Conservation (phyloP, 192 early-diverging fungal species). For the Linnemannia schmuckeri region DNA sequence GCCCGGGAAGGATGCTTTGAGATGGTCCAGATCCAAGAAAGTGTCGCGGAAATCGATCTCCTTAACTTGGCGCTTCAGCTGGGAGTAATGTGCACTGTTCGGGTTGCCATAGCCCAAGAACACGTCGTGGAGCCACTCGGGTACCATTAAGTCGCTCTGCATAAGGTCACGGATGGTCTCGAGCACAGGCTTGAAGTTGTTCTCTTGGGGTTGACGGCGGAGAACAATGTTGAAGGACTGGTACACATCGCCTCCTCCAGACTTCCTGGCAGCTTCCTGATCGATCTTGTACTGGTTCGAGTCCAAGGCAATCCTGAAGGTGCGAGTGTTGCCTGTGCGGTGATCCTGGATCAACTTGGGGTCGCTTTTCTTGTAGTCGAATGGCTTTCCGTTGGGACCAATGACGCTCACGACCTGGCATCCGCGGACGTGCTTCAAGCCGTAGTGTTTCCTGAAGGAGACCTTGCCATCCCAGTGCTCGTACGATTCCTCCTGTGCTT, state of each 20-base stretch:
- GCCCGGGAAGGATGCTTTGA: constrained; percentile 75
- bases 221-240: constrained; percentile 91
- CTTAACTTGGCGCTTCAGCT: constrained; percentile 65
- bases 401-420: constrained; percentile 87
- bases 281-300: constrained; percentile 88
- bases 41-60: constrained; percentile 91
- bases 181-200: constrained; percentile 93
- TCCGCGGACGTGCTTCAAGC: constrained; percentile 86
- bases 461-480: constrained; percentile 59
- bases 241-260: constrained; percentile 78
- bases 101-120: constrained; percentile 98
- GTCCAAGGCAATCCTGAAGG: constrained; percentile 86
- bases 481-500: constrained; percentile 63
- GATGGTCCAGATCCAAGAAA: constrained; percentile 86
- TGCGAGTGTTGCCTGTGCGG: constrained; percentile 64
- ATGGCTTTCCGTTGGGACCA: constrained; percentile 75
- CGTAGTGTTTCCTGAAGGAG: constrained; percentile 74
- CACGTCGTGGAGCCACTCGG: constrained; percentile 91
- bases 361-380: constrained; percentile 52
- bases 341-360: constrained; percentile 55
- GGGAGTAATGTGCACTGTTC: constrained; percentile 76
- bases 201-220: constrained; percentile 89
- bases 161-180: constrained; percentile 93
- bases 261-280: constrained; percentile 58
- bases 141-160: constrained; percentile 85